Evolutionary conservation across 2,329 filamentous ascomycete species (phyloP), one percentile per base, ranked within the genome.

Genomic region (Alternaria brassicae): DNA sequence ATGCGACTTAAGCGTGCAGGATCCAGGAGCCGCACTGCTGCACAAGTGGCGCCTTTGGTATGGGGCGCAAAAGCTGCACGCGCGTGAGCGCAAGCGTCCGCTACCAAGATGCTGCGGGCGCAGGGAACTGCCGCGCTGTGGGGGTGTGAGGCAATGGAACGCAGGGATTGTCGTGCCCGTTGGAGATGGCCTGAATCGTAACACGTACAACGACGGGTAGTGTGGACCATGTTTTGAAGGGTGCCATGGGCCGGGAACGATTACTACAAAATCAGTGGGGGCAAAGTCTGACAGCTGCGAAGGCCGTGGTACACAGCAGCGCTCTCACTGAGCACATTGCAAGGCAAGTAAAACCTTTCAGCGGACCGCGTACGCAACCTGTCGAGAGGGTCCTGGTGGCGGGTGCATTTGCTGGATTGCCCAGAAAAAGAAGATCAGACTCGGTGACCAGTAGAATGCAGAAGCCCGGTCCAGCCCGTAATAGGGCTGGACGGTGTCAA

Each of bases 91-190:
- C 61, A 65, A 66, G 65, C 63, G 60, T 62, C 63, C 60, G 64
- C 63, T 61, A 60, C 56, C 58, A 54, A 63, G 64, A 69, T 70
- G 67, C 69, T 69, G 70, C 63, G 66, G 68, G 65, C 66, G 63
- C 63, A 74, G 73, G 74, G 70, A 73, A 74, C 72, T 74, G 73
- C 74, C 73, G 74, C 76, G 71, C 63, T 72, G 70, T 73, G 71
- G 71, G 72, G 73, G 73, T 69, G 65, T 67, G 60, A 64, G 60
- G 52, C 59, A 60, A 61, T 66, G 62, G 56, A 50, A 53, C 39
- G 63, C 70, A 71, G 70, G 68, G 67, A 61, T 60, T 50, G 58
- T 57, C 51, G 63, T 56, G 60, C 59, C 53, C 41, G 57, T 64
- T 57, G 54, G 62, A 65, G 58, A 62, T 40, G 64, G 61, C 61